These are phyloP conservation scores for Eucalyptus sp. DNA, from an alignment of 345 rosid genomes.

Conservation along the genomic window DNA sequence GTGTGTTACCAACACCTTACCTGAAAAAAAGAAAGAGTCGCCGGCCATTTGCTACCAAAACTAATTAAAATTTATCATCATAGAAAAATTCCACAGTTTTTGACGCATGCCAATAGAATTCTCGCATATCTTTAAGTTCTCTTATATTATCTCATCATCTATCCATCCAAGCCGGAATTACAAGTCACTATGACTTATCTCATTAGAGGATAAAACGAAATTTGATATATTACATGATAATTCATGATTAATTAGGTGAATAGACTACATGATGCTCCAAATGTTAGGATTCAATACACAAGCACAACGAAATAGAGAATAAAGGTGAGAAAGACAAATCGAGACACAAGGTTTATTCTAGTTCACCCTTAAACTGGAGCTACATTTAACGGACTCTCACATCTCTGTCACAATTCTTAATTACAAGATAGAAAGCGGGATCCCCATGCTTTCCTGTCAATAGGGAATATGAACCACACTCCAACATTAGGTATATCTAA, in stretches of 20 bases:
- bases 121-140: not conserved
- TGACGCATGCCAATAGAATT: not conserved
- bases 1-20: not conserved
- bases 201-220: not conserved
- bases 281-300: rapidly evolving
- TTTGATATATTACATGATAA: not conserved
- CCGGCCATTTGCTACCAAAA: not conserved
- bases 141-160: not conserved
- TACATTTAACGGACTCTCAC: no score
- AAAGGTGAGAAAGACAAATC: not conserved
- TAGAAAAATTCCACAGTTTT: not conserved
- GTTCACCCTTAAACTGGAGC: not conserved
- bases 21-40: not conserved
- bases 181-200: not conserved
- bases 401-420: not conserved
- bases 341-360: no score
- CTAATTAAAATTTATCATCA: not conserved
- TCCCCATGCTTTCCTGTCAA: not conserved
- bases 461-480: not conserved
- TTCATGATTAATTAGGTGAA: not conserved
- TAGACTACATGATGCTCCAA: not conserved
- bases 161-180: not conserved
- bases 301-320: no score
- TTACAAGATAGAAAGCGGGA: not conserved
- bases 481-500: not conserved